Evolutionary conservation across 192 early-diverging fungal species (phyloP).

Genomic region (Kappamyces sp.): DNA sequence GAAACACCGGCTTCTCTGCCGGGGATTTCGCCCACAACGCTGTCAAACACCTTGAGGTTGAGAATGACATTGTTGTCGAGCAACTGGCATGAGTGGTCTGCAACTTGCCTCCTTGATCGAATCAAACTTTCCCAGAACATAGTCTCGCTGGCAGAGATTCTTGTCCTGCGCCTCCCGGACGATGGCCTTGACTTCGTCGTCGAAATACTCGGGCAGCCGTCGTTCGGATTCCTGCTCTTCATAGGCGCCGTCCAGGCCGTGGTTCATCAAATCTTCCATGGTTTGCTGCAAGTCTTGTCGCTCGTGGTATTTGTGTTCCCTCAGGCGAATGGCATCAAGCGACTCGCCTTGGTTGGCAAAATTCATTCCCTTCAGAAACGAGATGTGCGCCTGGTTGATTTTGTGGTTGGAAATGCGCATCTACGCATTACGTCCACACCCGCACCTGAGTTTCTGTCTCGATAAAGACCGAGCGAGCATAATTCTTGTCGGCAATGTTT

Average conservation of each 20-base stretch:
- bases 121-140: conserved; percentile 1
- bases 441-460: conserved; percentile 27
- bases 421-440: neutral
- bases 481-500: conserved; percentile 31
- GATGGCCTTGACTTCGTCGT: conserved; percentile 30
- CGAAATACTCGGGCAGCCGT: conserved; percentile 20
- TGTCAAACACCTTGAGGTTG: neutral
- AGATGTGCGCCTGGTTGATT: conserved; percentile 28
- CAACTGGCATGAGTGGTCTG: neutral
- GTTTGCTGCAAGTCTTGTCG: conserved; percentile 30
- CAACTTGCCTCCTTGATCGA: conserved; percentile 7
- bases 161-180: conserved; percentile 29
- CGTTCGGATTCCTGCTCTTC: conserved; percentile 28
- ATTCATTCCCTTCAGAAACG: conserved; percentile 23
- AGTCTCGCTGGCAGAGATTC: conserved; percentile 8
- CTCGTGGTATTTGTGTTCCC: conserved; percentile 32
- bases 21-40: neutral
- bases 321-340: conserved; percentile 20
- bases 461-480: conserved; percentile 34
- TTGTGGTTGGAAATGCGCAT: conserved; percentile 39
- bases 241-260: conserved; percentile 44
- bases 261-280: conserved; percentile 46
- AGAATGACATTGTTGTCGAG: conserved; percentile 7
- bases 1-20: conserved; percentile 19
- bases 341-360: conserved; percentile 31